phyloP scores from a whole-genome alignment of 2,329 filamentous ascomycete genomes.

The Ophiobolus disseminans region DNA sequence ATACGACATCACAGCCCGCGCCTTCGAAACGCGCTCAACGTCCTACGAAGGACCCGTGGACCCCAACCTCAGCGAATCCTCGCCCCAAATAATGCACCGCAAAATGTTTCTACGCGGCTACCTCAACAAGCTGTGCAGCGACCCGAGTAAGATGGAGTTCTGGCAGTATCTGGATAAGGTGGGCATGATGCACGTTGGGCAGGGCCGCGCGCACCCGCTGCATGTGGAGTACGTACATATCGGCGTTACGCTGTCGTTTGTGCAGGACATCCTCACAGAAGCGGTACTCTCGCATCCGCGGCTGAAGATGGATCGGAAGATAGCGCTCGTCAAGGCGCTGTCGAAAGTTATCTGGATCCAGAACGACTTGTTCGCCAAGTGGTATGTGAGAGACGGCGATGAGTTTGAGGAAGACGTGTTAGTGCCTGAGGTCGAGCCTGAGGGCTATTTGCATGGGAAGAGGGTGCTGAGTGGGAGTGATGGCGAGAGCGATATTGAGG shows the following conservation, averaged over 20 bases:
- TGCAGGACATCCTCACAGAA: slow-evolving; percentile 79
- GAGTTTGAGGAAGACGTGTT: slow-evolving; percentile 60
- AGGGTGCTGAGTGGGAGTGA: slow-evolving; percentile 41
- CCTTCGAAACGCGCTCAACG: slow-evolving; percentile 68
- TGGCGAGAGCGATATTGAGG: slow-evolving; percentile 39
- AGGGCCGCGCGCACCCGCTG: slow-evolving; percentile 73
- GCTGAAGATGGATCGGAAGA: slow-evolving; percentile 71
- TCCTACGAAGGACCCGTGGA: slow-evolving; percentile 73
- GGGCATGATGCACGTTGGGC: slow-evolving; percentile 83
- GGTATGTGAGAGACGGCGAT: slow-evolving; percentile 74
- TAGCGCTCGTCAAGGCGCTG: slow-evolving; percentile 75
- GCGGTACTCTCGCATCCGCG: slow-evolving; percentile 75
- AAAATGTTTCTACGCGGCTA: slow-evolving; percentile 82
- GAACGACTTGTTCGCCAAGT: slow-evolving; percentile 85
- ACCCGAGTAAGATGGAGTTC: slow-evolving; percentile 77
- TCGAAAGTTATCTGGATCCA: slow-evolving; percentile 88
- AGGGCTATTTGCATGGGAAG: slow-evolving; percentile 48
- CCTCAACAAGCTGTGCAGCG: slow-evolving; percentile 74
- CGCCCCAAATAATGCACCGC: slow-evolving; percentile 76
- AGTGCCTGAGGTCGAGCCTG: slow-evolving; percentile 46
- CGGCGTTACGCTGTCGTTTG: slow-evolving; percentile 73
- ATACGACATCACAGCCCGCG: slow-evolving; percentile 82
- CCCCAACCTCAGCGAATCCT: slow-evolving; percentile 68
- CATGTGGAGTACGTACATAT: slow-evolving; percentile 85
- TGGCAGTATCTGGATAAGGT: slow-evolving; percentile 88